Conservation (phyloP, 345 rosid species). For the Punica granatum region DNA sequence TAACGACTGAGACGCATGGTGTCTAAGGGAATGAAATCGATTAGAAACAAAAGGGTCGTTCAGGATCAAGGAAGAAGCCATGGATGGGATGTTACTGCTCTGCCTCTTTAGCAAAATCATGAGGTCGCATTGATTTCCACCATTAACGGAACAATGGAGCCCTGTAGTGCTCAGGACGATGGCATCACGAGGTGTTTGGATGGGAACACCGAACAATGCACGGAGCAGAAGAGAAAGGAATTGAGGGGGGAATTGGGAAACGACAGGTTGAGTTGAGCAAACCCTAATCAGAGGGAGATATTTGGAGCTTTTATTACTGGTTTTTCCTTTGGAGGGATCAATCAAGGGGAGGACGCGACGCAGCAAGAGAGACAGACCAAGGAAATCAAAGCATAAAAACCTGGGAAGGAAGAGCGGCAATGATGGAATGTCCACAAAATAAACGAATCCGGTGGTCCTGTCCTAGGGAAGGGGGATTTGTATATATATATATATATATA, state of each 20-base stretch:
- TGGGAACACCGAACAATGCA: background rate
- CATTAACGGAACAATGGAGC: conserved; percentile 6
- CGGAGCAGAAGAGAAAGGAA: background rate
- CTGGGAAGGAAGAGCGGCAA: no score
- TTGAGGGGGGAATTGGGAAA: background rate
- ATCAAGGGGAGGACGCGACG: background rate
- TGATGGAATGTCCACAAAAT: no score
- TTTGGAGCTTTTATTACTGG: background rate
- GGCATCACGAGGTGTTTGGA: background rate
- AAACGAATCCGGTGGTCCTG: no score
- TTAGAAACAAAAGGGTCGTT: conserved; percentile 9
- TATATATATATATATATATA: no score
- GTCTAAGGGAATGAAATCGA: background rate
- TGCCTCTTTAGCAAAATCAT: conserved; percentile 46
- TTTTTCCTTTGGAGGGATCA: background rate
- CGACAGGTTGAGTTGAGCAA: background rate
- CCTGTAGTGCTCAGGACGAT: background rate
- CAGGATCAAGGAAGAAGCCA: conserved; percentile 14
- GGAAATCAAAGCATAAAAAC: no score
- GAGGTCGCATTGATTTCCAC: conserved; percentile 29
- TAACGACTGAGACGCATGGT: background rate
- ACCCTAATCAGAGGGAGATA: background rate
- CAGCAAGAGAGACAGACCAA: no score
- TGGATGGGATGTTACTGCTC: conserved; percentile 14
- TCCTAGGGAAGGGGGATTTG: no score